phyloP scores from a whole-genome alignment of 495 filamentous ascomycete genomes.

The Physcia stellaris region DNA sequence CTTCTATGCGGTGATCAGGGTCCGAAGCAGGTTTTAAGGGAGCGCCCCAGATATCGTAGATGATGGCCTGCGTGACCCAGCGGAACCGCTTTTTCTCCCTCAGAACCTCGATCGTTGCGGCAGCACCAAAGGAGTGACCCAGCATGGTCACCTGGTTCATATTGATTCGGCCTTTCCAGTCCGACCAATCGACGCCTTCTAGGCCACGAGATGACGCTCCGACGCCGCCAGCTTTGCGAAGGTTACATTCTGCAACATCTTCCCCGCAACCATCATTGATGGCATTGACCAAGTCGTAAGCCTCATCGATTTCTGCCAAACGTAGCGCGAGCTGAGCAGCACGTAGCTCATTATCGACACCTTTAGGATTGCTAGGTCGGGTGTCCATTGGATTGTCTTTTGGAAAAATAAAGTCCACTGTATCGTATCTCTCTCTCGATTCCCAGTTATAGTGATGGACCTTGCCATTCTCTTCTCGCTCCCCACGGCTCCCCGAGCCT shows the following conservation, averaged over 20 bases:
- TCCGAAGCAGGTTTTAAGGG: slow-evolving; percentile 24
- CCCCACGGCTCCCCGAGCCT: slow-evolving; percentile 14
- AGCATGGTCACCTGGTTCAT: slow-evolving; percentile 12
- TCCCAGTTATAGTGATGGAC: slow-evolving; percentile 12
- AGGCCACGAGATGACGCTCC: slow-evolving; percentile 29
- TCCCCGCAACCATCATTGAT: slow-evolving; percentile 17
- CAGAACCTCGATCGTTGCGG: slow-evolving; percentile 13
- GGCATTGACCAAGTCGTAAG: slow-evolving; percentile 20
- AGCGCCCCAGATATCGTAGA: slow-evolving; percentile 45
- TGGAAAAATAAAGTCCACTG: slow-evolving; percentile 30
- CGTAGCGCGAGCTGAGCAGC: slow-evolving; percentile 27
- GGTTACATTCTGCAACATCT: slow-evolving; percentile 29
- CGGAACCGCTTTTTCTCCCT: slow-evolving; percentile 31
- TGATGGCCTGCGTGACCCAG: slow-evolving; percentile 41
- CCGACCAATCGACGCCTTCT: slow-evolving; percentile 22
- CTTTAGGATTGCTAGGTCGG: slow-evolving; percentile 19
- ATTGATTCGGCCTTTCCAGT: slow-evolving; percentile 23
- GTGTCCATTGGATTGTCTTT: slow-evolving; percentile 28
- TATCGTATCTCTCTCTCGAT: slow-evolving; percentile 17
- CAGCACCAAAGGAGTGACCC: too few relatives aligned
- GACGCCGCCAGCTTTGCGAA: slow-evolving; percentile 34
- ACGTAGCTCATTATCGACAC: slow-evolving; percentile 27
- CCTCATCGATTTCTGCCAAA: slow-evolving; percentile 29
- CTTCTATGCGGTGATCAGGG: slow-evolving; percentile 25
- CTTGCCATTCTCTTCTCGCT: slow-evolving; percentile 13